phyloP scores from a whole-genome alignment of 2,329 filamentous ascomycete genomes.

The Escovopsis sp. region DNA sequence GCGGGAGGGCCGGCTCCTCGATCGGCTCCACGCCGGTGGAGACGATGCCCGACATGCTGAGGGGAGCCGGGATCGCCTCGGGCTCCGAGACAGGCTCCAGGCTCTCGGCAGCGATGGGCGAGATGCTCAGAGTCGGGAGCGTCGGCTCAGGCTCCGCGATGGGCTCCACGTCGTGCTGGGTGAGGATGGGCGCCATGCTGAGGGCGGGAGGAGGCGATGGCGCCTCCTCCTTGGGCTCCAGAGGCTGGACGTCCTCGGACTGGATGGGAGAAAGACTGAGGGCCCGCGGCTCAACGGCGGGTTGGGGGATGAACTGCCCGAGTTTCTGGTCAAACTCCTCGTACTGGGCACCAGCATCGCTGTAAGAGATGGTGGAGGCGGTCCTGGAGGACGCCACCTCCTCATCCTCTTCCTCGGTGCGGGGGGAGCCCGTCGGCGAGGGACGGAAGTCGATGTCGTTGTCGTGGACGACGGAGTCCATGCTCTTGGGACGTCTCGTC shows the following conservation, averaged over 20 bases:
- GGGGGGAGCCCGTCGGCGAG: conserved; percentile 11
- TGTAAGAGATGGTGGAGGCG: conserved; percentile 34
- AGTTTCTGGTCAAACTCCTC: conserved; percentile 39
- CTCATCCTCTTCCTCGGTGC: conserved; percentile 11
- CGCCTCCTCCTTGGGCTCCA: conserved; percentile 19
- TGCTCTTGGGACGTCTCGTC: conserved; percentile 24
- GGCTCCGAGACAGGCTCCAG: conserved; percentile 26
- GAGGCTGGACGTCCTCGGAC: conserved; percentile 29
- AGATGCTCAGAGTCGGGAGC: conserved; percentile 12
- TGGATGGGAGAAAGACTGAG: conserved; percentile 31
- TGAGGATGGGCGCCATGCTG: conserved; percentile 19
- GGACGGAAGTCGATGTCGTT: conserved; percentile 11
- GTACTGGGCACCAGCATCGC: conserved; percentile 37
- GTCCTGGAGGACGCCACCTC: conserved; percentile 22
- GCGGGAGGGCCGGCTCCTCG: conserved; percentile 9
- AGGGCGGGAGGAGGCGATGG: conserved; percentile 17
- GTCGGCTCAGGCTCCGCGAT: conserved; percentile 16
- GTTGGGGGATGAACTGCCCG: conserved; percentile 32
- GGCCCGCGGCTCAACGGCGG: conserved; percentile 16
- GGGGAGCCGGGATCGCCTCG: conserved; percentile 6
- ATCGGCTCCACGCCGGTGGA: conserved; percentile 21
- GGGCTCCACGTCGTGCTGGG: conserved; percentile 25
- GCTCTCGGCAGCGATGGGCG: conserved; percentile 20
- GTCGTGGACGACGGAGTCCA: conserved; percentile 25
- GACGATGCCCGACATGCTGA: conserved; percentile 18